Base-by-base conservation (phyloP, 139 green algal genomes). In the Chlamydomonas schloesseri region DNA sequence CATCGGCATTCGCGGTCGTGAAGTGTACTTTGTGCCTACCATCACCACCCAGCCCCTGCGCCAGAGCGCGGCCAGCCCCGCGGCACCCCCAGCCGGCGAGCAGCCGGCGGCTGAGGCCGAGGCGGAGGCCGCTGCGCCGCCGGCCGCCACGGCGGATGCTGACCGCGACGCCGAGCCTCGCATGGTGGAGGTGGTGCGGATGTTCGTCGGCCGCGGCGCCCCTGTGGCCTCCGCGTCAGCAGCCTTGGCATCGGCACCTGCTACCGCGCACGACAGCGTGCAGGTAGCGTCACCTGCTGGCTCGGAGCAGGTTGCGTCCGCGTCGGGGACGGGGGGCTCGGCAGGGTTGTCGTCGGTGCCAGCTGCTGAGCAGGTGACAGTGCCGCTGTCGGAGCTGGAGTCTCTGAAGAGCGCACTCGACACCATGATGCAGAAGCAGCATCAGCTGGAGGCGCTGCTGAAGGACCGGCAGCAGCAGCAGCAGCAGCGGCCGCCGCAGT, bases 341-440 rank as follows among this genome's bases (percentile, higher is more conserved):
- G n/a, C 37, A 3, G 71, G 13, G 53, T 58, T 15, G 53, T 23
- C 71, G 71, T 37, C 26, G 71, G 42, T 3, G 21, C 21, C 11
- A 17, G 21, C 28, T 6, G 60, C 53, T n/a, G 46, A 31, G 29
- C 34, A 71, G 26, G 21, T 72, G 20, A 42, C 57, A 24, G 75
- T 82, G 47, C 47, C 75, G 58, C 28, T 23, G 28, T 15, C 77
- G 24, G 77, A 83, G n/a, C 50, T 42, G 29, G 28, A 73, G 77
- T 42, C 67, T 62, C 36, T 83, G 8, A n/a, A 31, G 37, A 62
- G 62, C 17, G 77, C 77, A 18, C 29, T 83, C 29, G 37, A 62
- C 62, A 47, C 10, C 64, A 83, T 83, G 77, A 47, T 83, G 77
- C 37, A 73, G 62, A 62, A 83, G 77, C 77, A 83, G 77, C 34